phyloP scores from a whole-genome alignment of 139 green algal species.

The Bryopsis sp. region DNA sequence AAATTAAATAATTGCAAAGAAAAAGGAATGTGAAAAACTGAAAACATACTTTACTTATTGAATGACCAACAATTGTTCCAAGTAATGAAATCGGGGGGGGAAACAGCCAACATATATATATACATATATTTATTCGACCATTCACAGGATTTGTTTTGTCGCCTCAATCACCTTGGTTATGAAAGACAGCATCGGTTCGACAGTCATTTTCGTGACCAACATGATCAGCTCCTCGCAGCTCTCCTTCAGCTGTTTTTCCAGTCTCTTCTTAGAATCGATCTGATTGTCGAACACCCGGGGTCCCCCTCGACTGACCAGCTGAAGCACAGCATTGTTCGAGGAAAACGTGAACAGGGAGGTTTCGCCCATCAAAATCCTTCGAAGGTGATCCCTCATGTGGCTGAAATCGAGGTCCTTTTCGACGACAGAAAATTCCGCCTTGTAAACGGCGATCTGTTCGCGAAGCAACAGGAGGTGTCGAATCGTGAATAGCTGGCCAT shows the following conservation, averaged over 20 bases:
- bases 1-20: not conserved
- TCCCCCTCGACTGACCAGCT: constrained; percentile 57
- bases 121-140: too few species aligned
- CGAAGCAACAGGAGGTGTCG: constrained; percentile 87
- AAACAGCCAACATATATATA: too few species aligned
- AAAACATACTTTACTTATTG: not conserved
- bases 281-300: constrained; percentile 59
- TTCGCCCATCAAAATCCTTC: constrained; percentile 52
- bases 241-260: constrained; percentile 87
- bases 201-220: constrained; percentile 77
- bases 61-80: too few species aligned
- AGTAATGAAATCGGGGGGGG: too few species aligned
- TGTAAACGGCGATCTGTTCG: constrained; percentile 84
- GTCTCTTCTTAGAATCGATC: constrained; percentile 84
- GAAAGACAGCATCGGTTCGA: constrained; percentile 93
- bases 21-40: not conserved
- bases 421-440: constrained; percentile 71
- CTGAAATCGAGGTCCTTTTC: constrained; percentile 88
- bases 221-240: constrained; percentile 93
- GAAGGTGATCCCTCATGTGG: constrained; percentile 82
- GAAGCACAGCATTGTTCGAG: constrained; percentile 62
- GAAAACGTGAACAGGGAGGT: constrained; percentile 70
- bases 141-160: too few species aligned
- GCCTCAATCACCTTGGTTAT: constrained; percentile 79
- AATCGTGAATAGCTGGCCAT: constrained; percentile 90